These are phyloP conservation scores for Calonectria montana DNA, from an alignment of 2,329 filamentous ascomycete genomes.

Conservation along the genomic window DNA sequence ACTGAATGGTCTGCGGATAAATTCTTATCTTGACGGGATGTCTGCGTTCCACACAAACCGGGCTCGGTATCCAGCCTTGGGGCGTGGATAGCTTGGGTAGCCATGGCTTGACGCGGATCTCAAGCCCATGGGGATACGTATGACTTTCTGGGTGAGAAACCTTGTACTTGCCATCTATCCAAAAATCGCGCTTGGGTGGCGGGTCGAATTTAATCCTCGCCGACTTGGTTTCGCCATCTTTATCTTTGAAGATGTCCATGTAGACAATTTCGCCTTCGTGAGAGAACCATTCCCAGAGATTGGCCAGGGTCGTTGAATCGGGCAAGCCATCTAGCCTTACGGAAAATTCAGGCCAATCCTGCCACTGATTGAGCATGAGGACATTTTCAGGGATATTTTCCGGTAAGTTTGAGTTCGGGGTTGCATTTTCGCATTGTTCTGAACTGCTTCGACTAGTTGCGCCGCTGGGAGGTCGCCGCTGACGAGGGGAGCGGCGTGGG, in stretches of 20 bases:
- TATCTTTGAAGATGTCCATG: slow-evolving; percentile 63
- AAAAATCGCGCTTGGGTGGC: slow-evolving; percentile 64
- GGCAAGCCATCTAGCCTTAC: slow-evolving; percentile 51
- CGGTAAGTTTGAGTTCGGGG: not conserved
- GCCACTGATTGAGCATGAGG: slow-evolving; percentile 42
- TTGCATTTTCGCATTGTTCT: not conserved
- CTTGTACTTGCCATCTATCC: slow-evolving; percentile 51
- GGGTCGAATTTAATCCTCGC: slow-evolving; percentile 69
- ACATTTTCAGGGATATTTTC: not conserved
- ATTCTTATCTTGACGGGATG: slow-evolving; percentile 54
- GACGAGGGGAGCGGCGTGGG: not conserved
- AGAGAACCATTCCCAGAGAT: slow-evolving; percentile 65
- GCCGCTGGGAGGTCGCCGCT: not conserved
- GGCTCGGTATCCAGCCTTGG: slow-evolving; percentile 32
- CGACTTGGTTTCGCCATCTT: slow-evolving; percentile 38
- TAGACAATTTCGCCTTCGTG: slow-evolving; percentile 63
- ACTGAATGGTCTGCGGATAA: slow-evolving; percentile 62
- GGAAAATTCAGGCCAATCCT: slow-evolving; percentile 47
- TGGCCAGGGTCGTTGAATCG: slow-evolving; percentile 48
- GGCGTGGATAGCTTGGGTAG: slow-evolving; percentile 10
- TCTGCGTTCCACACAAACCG: slow-evolving; percentile 26
- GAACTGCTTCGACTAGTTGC: not conserved
- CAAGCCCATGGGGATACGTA: slow-evolving; percentile 34
- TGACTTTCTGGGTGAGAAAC: slow-evolving; percentile 40
- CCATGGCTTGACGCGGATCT: slow-evolving; percentile 25